A percentile compares a stretch with the other conserved stretches of the same genome.
These are phyloP conservation scores for Uronychia binucleata DNA, from an alignment of 73 alveolate species.

Conservation along the genomic window DNA sequence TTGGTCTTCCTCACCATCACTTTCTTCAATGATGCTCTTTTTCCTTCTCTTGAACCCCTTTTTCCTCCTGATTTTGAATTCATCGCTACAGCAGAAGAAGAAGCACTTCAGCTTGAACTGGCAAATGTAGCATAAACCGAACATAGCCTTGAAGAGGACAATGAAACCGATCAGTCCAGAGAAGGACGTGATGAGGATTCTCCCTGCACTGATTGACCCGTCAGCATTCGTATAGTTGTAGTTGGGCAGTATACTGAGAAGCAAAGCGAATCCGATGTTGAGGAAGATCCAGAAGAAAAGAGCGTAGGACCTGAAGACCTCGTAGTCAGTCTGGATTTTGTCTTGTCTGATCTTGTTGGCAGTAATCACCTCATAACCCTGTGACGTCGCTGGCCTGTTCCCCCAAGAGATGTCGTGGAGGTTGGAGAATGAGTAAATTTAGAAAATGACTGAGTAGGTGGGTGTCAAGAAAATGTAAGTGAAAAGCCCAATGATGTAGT, in stretches of 20 bases:
- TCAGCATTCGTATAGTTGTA: not conserved
- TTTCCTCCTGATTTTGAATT: not conserved
- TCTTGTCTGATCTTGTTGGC: not conserved
- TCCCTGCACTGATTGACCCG: not conserved
- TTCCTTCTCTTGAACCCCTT: not conserved
- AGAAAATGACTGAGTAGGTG: constrained; percentile 45
- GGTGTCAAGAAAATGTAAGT: constrained; percentile 59
- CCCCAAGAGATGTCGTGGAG: constrained; percentile 82
- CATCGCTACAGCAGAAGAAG: not conserved
- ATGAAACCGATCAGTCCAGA: not conserved
- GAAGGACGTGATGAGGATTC: not conserved
- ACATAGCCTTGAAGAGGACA: not conserved
- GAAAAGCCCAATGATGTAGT: constrained; percentile 33
- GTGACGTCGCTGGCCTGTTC: constrained; percentile 56
- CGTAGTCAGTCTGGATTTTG: constrained; percentile 14
- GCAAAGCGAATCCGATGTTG: not conserved
- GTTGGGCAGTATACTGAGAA: not conserved
- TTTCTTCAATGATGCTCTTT: not conserved
- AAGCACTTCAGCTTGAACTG: not conserved
- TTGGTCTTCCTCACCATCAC: too few relatives aligned
- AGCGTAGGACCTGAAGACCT: constrained; percentile 31
- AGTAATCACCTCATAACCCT: not conserved
- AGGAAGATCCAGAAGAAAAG: constrained; percentile 24
- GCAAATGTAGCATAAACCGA: not conserved
- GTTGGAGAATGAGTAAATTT: constrained; percentile 65